Evolutionary conservation across 78 protist genomes (phyloP).

Genomic region (Dictyostelium purpureum): DNA sequence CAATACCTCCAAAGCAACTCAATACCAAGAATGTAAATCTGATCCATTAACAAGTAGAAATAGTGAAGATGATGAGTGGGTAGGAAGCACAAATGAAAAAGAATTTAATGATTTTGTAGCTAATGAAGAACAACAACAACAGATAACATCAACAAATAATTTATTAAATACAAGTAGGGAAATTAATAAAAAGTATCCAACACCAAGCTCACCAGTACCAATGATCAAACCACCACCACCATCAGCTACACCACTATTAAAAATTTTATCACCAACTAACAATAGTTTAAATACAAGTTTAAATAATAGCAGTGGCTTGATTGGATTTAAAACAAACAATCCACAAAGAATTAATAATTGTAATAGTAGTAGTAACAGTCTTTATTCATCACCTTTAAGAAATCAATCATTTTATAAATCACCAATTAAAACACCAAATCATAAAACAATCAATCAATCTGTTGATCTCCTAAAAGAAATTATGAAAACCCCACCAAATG

Average conservation of each 20-base stretch:
- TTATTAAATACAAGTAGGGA: not conserved
- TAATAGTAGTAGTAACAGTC: not conserved
- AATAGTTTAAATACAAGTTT: not conserved
- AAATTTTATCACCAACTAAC: constrained; percentile 31
- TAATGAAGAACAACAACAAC: not conserved
- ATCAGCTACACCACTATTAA: constrained; percentile 40
- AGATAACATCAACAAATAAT: not conserved
- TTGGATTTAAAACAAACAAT: not conserved
- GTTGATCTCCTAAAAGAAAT: constrained; percentile 21
- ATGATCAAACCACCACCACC: constrained; percentile 64
- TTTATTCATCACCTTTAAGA: not conserved
- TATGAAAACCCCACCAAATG: constrained; percentile 35
- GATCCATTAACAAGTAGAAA: not conserved
- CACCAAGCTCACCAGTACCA: constrained; percentile 1
- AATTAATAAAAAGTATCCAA: not conserved
- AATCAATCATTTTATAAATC: not conserved
- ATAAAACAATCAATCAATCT: constrained; percentile 3
- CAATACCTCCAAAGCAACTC: not conserved
- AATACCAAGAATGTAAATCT: too few relatives aligned
- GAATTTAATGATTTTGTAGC: not conserved
- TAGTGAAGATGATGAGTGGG: not conserved
- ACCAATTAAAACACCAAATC: constrained; percentile 24
- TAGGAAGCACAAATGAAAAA: constrained; percentile 2
- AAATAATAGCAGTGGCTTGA: not conserved
- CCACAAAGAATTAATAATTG: not conserved